Evolutionary conservation across 768 basidiomycete species (phyloP).

Genomic region (Porpolomopsis calyptriformis): DNA sequence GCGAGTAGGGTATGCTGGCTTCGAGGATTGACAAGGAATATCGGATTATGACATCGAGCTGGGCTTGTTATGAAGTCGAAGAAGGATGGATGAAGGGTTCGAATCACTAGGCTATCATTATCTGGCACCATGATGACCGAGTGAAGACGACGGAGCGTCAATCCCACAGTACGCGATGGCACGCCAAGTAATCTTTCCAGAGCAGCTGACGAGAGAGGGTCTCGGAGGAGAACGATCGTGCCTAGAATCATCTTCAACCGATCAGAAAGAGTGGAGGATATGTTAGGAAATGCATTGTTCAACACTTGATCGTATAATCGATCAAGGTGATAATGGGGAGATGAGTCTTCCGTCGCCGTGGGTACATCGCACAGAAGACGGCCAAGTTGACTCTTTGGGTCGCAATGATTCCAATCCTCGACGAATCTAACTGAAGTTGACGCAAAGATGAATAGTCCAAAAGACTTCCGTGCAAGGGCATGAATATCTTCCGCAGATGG

Average conservation of each 20-base stretch:
- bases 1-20: constrained; percentile 2
- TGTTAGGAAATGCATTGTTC: neutral
- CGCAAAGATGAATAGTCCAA: too few relatives aligned
- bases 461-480: too few relatives aligned
- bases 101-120: neutral
- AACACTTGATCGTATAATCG: neutral
- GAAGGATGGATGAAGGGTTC: neutral
- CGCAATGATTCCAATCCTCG: too few relatives aligned
- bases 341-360: neutral
- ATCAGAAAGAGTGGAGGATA: neutral
- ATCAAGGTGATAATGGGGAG: neutral
- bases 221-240: neutral
- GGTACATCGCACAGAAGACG: too few relatives aligned
- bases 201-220: constrained; percentile 1
- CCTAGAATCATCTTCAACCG: neutral
- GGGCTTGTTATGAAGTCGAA: neutral
- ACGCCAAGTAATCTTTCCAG: constrained; percentile 1
- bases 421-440: too few relatives aligned
- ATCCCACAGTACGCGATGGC: neutral
- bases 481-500: too few relatives aligned
- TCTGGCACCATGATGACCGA: neutral
- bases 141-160: neutral
- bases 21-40: neutral
- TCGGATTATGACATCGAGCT: neutral
- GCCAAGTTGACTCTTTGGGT: too few relatives aligned